A percentile compares a stretch with the other conserved stretches of the same genome.
Evolutionary conservation across 2,329 filamentous ascomycete genomes (phyloP).

Genomic region (Harringtonia aguacate): DNA sequence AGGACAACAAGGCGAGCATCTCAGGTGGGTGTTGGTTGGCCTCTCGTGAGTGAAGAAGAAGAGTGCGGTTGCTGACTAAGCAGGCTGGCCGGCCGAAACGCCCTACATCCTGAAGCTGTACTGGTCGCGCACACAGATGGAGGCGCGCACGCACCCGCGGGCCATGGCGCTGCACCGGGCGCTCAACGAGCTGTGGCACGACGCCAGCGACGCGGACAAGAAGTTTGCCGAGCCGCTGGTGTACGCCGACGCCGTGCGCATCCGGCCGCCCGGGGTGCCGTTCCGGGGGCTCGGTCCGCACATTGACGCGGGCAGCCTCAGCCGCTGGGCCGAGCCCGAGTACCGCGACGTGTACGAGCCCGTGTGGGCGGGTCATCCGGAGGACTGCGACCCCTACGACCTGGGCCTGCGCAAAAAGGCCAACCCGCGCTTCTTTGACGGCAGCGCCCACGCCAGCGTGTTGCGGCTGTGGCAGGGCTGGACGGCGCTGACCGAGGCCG

Average conservation of each 20-base stretch:
- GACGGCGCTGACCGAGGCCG: constrained; percentile 27
- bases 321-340: constrained; percentile 27
- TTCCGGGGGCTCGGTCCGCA: constrained; percentile 31
- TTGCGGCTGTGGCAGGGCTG: constrained; percentile 29
- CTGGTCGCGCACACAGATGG: constrained; percentile 25
- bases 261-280: constrained; percentile 23
- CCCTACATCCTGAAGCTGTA: constrained; percentile 28
- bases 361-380: constrained; percentile 25
- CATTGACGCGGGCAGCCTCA: constrained; percentile 31
- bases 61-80: too few relatives aligned
- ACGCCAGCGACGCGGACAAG: constrained; percentile 2
- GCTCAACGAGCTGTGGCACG: constrained; percentile 27
- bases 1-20: constrained; percentile 19
- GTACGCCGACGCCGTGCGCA: constrained; percentile 28
- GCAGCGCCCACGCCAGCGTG: constrained; percentile 24
- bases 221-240: constrained; percentile 23
- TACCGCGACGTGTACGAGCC: constrained; percentile 25
- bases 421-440: constrained; percentile 23
- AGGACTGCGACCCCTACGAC: constrained; percentile 25
- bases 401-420: constrained; percentile 22
- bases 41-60: too few relatives aligned
- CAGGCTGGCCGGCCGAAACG: constrained; percentile 24
- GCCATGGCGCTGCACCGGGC: constrained; percentile 23
- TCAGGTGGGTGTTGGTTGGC: too few relatives aligned
- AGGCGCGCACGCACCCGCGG: constrained; percentile 24